Evolutionary conservation across 2,329 filamentous ascomycete genomes (phyloP), one percentile per base, ranked within the genome.

Genomic region (Didymella pinodella): DNA sequence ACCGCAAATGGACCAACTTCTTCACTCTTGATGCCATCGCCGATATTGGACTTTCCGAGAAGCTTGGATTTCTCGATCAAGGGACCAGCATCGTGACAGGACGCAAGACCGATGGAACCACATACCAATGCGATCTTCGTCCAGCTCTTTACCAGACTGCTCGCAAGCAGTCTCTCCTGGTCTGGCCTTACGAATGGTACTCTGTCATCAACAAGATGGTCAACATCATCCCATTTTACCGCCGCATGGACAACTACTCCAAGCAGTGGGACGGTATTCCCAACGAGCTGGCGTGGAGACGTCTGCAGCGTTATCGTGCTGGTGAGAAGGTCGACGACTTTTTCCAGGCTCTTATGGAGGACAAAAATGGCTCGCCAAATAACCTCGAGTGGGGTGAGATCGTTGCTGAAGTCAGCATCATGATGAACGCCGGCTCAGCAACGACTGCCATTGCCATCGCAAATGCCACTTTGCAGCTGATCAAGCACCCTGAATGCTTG

Each of bases 261-360:
- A 69, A 79, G 34, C 75, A 77, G 41, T 84, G 73, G 74, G 71
- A 84, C 16, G 80, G 77, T n/a, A 80, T 85, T 52, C 80, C 83
- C 2, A 76, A 78, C 50, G 79, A 81, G 43, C 80, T 80, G 1
- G 76, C 82, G 0, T 78, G 73, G 1, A 66, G 80, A 38, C 78
- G 83, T 0, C 67, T 84, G 18, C 65, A 78, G 55, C 74, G 82
- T 3, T 83, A 84, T 62, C 68, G 79, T 22, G 74, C 73, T 0
- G 84, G 85, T 25, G 85, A 87, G 70, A 83, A 82, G 59, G 77
- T 87, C 0, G 81, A 85, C 44, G 85, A 88, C 64, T 87, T 88
- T 72, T 86, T 88, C 75, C 77, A 82, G 51, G 78, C 79, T 0
- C 69, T 87, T 5, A 84, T 88, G 82, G 82, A 82, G 46, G 79